Evolutionary conservation across 129 eudicot species (phyloP), one percentile per base, ranked within the genome.

Genomic region (Chrysanthemum lavandulifolium): DNA sequence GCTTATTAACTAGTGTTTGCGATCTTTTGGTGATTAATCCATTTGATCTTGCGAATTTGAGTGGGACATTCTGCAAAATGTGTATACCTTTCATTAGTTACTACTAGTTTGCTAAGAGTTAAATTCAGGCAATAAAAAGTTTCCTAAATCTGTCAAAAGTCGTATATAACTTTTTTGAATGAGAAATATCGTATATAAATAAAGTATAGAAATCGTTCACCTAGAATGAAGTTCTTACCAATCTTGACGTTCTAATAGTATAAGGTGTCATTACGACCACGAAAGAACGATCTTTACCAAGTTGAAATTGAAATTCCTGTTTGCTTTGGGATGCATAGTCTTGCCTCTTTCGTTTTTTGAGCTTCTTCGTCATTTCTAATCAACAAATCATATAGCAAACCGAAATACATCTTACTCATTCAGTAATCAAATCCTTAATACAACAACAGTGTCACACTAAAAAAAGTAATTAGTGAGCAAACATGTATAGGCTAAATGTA

Each of bases 41-140:
- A 29, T 59, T 68, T 59, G 80, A 68, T 51, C 74, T 76, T 23
- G 80, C 80, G 19, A 76, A 68, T 7, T 76, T 9, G 10, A 59
- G 19, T 27, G 80, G 80, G 49, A 76, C 55, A 13, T 19, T 0
- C 80, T 76, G 74, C 80, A 67, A 76, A 45, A 67, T 16, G 18
- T 67, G 72, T 49, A 47, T 11, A 63, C 5, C 5, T 6, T 36
- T 31, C 50, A 48, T 57, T 36, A 23, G 45, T 36, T 54, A 31
- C 13, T 31, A 2, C 5, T 3, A 36, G 0, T 16, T 36, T 6
- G 1, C 13, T 16, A 53, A 5, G 16, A 55, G 4, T 10, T 33
- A 6, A 57, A 33, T 69, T 29, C 48, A 50, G 51, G n/a, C 2
- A 51, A 29, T 68, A 18, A 50, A 2, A 68, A 68, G 43, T 36